phyloP scores from a whole-genome alignment of 2,329 filamentous ascomycete genomes.

The Elsinoe australis region DNA sequence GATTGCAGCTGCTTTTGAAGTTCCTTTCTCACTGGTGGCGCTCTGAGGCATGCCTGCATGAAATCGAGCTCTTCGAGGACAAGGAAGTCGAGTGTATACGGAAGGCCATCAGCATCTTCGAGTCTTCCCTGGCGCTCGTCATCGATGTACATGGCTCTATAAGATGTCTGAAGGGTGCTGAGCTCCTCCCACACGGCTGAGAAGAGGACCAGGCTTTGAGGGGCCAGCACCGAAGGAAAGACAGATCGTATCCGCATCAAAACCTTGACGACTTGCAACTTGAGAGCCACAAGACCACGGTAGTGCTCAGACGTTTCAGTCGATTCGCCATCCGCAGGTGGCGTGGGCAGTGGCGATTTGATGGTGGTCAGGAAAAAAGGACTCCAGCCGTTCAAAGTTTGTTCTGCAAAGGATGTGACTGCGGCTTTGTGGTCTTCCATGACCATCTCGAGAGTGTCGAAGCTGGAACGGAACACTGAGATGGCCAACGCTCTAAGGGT shows the following conservation, averaged over 20 bases:
- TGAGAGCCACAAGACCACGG: constrained; percentile 76
- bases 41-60: constrained; percentile 81
- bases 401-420: constrained; percentile 82
- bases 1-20: constrained; percentile 68
- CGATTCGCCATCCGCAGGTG: constrained; percentile 53
- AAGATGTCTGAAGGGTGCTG: constrained; percentile 60
- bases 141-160: constrained; percentile 77
- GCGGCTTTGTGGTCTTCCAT: constrained; percentile 84
- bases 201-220: constrained; percentile 77
- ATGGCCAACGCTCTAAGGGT: constrained; percentile 73
- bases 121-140: constrained; percentile 79
- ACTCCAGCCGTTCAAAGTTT: constrained; percentile 71
- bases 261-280: constrained; percentile 84
- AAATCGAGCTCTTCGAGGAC: constrained; percentile 93
- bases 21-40: constrained; percentile 79
- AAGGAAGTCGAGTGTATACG: constrained; percentile 89
- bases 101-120: constrained; percentile 83
- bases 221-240: constrained; percentile 72
- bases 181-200: constrained; percentile 85
- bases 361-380: constrained; percentile 79
- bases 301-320: constrained; percentile 58
- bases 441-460: constrained; percentile 94
- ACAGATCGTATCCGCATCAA: constrained; percentile 80
- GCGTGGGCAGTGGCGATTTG: constrained; percentile 61
- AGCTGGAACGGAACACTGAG: constrained; percentile 81